Evolutionary conservation across 768 basidiomycete species (phyloP).

Genomic region (Trametes cubensis): DNA sequence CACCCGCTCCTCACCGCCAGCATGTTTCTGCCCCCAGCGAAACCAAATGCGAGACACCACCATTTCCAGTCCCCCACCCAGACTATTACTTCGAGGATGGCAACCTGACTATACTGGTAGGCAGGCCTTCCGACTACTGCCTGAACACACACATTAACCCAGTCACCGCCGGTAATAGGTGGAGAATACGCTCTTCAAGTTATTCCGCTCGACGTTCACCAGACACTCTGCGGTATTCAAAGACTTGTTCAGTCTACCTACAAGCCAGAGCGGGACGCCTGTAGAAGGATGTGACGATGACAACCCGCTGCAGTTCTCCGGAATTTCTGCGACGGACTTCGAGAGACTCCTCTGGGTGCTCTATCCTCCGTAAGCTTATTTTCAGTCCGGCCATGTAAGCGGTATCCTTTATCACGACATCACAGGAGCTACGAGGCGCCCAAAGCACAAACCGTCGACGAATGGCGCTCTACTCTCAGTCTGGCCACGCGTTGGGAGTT

Average conservation of each 20-base stretch:
- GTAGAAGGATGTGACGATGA: constrained; percentile 33
- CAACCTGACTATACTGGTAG: constrained; percentile 55
- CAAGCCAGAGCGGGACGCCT: constrained; percentile 15
- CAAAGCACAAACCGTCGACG: constrained; percentile 42
- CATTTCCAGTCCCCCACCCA: constrained; percentile 21
- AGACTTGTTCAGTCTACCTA: constrained; percentile 30
- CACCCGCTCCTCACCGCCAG: constrained; percentile 1
- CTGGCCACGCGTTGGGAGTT: constrained; percentile 47
- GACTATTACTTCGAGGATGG: constrained; percentile 57
- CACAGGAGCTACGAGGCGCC: constrained; percentile 57
- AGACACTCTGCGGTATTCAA: constrained; percentile 50
- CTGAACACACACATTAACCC: not conserved
- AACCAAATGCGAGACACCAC: constrained; percentile 19
- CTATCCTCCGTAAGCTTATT: constrained; percentile 54
- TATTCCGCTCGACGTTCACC: constrained; percentile 66
- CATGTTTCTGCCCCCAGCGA: not conserved
- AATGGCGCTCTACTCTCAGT: constrained; percentile 46
- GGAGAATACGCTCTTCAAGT: constrained; percentile 55
- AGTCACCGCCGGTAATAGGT: constrained; percentile 41
- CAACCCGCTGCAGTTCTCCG: constrained; percentile 41
- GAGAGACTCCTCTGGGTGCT: constrained; percentile 62
- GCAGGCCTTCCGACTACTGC: constrained; percentile 18
- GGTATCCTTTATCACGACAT: constrained; percentile 8
- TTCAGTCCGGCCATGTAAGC: not conserved
- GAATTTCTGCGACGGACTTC: constrained; percentile 51